Base-by-base conservation (phyloP, 805 yeast genomes). In the Ogataea paradorogensis region DNA sequence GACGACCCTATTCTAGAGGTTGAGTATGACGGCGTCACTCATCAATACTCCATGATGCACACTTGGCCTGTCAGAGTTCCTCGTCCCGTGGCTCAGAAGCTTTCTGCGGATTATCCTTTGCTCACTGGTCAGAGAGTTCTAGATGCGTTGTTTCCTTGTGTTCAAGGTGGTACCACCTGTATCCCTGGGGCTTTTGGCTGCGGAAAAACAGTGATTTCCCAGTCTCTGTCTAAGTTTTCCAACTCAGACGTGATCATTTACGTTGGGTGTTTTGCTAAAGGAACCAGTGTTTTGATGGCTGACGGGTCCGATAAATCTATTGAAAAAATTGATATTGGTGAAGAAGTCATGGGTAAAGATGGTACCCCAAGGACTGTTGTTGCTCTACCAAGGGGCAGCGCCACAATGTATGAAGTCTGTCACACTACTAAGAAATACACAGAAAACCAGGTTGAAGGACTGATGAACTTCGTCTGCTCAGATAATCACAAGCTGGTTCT, bases 61-160 rank as follows among this genome's bases (percentile, higher is more conserved):
- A 82, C 96, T 21, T 93, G 99, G 99, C 99, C 99, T 26, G 99
- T 93, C 48, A 89, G 99, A 76, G 96, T 90, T 31, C 98, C 99
- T 56, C 84, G 99, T 71, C 99, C 99, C 13, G 98, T 91, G 33
- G 84, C 97, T 36, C 95, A 89, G 67, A 89, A 91, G 64, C 70
- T 88, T 48, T 71, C 95, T 46, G 98, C 99, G 30, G 93, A 91
- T 68, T 79, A 84, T 66, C 99, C 99, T 37, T 76, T 93, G 55
- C 77, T 93, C 58, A 93, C 99, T 14, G 99, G 99, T 59, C 99
- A 93, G 74, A 86, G 99, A 77, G 99, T 93, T 36, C 75, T 93
- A 66, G 99, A 93, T 69, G 83, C 99, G 22, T 77, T 93, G 51
- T 93, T 93, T 78, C 99, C 99, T 33, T 85, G 95, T 80, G 99